Evolutionary conservation across 768 basidiomycete species (phyloP), one percentile per base, ranked within the genome.

Genomic region (Mycena venus): DNA sequence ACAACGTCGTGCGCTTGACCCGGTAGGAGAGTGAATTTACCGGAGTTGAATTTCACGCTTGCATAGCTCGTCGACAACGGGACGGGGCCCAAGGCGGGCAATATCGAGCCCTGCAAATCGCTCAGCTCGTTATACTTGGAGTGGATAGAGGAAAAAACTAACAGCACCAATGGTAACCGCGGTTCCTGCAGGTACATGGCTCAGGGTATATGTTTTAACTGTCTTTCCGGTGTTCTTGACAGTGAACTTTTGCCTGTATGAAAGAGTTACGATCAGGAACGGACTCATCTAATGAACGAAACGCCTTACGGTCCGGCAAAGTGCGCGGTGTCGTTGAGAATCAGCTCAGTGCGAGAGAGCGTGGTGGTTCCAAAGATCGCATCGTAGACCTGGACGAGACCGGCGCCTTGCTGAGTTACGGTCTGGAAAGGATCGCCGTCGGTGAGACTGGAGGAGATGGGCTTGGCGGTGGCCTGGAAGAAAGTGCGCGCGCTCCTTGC

Each of bases 271-370:
- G 69, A 40, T 53, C 65, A 32, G 53, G n/a, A 21, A 60, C 23
- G 55, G n/a, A n/a, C n/a, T 1, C 44, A n/a, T 32, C 29, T 62
- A 53, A 81, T 74, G 21, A 68, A 31, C 69, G 6, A 38, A 63
- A 25, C 14, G 23, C 82, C 88, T 71, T 78, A 89, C 88, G 79
- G 60, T 38, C 82, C 79, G 63, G 84, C 81, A 79, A 90, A 89
- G 78, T 91, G 84, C 10, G 89, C 86, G 4, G 92, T 93, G 79
- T 93, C 92, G 74, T 94, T 94, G 47, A 92, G 81, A 42, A 90
- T 75, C n/a, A 93, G 83, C 77, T 92, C 88, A 17, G 87, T 86
- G 7, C 91, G 91, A 6, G 88, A 86, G 31, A 93, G 81, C 44
- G 89, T 78, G 5, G 91, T 88, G 0, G 85, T 87, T 6, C 88